Percentiles rank a stretch among this genome's conserved stretches.
Conservation (phyloP, 2,329 filamentous ascomycete species). For the Colletotrichum truncatum region DNA sequence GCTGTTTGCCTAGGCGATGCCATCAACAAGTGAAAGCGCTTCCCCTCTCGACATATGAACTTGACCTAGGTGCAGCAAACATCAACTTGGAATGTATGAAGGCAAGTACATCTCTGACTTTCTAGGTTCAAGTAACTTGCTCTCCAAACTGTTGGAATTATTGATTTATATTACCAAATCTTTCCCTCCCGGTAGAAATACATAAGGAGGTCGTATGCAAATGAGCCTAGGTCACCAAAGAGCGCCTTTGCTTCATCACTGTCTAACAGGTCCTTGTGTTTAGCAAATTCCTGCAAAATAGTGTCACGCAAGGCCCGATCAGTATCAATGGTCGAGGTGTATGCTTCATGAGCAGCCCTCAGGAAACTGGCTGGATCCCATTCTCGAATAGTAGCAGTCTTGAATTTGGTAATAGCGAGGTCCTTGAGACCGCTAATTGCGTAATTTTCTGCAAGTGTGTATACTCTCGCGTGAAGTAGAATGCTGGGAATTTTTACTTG, state of each 20-base stretch:
- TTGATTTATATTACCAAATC: neutral
- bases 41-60: too few relatives aligned
- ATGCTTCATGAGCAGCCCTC: neutral
- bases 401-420: neutral
- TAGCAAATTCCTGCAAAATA: neutral
- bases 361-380: neutral
- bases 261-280: neutral
- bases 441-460: neutral
- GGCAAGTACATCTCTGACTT: too few relatives aligned
- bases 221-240: neutral
- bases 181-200: neutral
- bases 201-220: neutral
- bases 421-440: neutral
- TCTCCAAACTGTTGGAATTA: neutral
- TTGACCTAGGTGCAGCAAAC: too few relatives aligned
- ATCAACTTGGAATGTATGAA: too few relatives aligned
- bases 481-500: too few relatives aligned
- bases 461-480: neutral
- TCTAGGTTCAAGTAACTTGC: slow-evolving; percentile 8
- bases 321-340: neutral
- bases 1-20: too few relatives aligned
- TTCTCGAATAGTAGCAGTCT: neutral
- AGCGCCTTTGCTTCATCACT: neutral
- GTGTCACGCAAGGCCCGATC: neutral
- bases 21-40: too few relatives aligned